Evolutionary conservation across 306 rosid genomes (phyloP).

Genomic region (Acacia melanoxylon): DNA sequence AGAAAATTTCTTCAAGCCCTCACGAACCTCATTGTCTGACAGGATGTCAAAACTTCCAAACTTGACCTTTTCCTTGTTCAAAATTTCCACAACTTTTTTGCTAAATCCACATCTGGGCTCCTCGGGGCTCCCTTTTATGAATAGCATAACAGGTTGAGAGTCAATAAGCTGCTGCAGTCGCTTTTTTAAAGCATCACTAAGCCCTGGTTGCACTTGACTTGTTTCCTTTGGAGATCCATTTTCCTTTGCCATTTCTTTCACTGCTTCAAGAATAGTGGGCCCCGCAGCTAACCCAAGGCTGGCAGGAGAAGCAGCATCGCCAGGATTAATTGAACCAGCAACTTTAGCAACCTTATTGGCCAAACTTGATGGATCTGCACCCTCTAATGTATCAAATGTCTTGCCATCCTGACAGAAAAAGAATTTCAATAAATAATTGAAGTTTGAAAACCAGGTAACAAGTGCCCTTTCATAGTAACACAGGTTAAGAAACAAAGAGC

Average conservation of each 20-base stretch:
- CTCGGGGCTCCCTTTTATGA: conserved; percentile 91
- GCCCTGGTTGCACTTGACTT: conserved; percentile 47
- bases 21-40: conserved; percentile 71
- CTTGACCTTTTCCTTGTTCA: conserved; percentile 74
- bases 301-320: conserved; percentile 88
- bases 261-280: conserved; percentile 66
- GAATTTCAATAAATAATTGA: conserved; percentile 20
- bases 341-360: conserved; percentile 90
- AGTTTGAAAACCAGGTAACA: conserved; percentile 8
- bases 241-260: conserved; percentile 65
- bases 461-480: neutral
- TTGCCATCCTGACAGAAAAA: conserved; percentile 71
- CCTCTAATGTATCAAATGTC: conserved; percentile 82
- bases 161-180: conserved; percentile 61
- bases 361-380: conserved; percentile 98
- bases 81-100: conserved; percentile 68
- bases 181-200: conserved; percentile 43
- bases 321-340: conserved; percentile 67
- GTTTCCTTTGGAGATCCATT: conserved; percentile 53
- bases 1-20: conserved; percentile 78
- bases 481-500: neutral
- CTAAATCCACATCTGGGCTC: conserved; percentile 90
- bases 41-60: conserved; percentile 88
- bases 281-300: conserved; percentile 96
- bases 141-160: conserved; percentile 67